Evolutionary conservation across 2,329 filamentous ascomycete species (phyloP), one percentile per base, ranked within the genome.

Genomic region (Trichoderma cornu-damae): DNA sequence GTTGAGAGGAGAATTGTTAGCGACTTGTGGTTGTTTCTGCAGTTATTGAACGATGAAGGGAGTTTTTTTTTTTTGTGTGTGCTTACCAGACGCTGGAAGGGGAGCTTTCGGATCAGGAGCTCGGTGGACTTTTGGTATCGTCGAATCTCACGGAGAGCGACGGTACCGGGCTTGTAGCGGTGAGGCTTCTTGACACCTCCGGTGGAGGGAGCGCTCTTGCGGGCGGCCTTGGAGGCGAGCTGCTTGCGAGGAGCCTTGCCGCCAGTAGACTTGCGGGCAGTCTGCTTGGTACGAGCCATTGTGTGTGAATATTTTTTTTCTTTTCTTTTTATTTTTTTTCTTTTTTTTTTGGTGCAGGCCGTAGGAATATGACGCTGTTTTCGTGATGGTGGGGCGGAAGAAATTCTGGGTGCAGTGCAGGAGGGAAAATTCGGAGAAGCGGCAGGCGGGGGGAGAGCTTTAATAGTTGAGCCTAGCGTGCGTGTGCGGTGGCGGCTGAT

Each of bases 71-170:
- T n/a, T n/a, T n/a, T n/a, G n/a, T n/a, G n/a, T n/a, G 32, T 42
- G 9, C 80, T 74, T 77, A 83, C 94, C 73, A 99, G 81, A 75
- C 94, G 89, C 80, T 96, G 90, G 83, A 99, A 99, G 61, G 94
- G 94, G 63, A 96, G 87, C 83, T 96, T 97, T 78, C 90, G 87
- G 78, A 99, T 91, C 68, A 99, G 80, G 51, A 99, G 86, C 80
- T 97, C 92, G 51, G 93, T 96, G 64, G 88, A 90, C 81, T 96
- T 96, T 81, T 97, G 93, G 83, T 97, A 97, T 72, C 89, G 88
- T 82, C 93, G 88, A 70, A 99, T 99, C 81, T 99, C 94, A 84
- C 91, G 90, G 70, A 97, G 88, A 83, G 93, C 93, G 79, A 96
- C 89, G 73, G 94, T 96, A 83, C 88, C 88, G 72, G 89, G 89